A percentile compares a stretch with the other conserved stretches of the same genome.
Conservation (phyloP, 768 basidiomycete genomes). For the Lyophyllum semitale region DNA sequence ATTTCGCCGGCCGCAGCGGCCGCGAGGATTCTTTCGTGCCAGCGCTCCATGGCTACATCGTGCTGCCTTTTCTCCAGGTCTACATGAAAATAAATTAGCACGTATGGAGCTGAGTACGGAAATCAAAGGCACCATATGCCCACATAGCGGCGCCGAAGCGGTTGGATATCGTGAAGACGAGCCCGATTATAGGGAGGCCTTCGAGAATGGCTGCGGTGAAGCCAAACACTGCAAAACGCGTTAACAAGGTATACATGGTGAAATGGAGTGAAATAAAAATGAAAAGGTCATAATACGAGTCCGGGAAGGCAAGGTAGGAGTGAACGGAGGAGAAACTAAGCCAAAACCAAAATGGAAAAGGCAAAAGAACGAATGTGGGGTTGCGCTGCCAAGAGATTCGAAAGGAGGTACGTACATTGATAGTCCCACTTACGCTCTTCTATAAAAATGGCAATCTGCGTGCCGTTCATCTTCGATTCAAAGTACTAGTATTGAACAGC, state of each 20-base stretch:
- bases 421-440: constrained; percentile 93
- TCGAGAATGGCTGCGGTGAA: constrained; percentile 84
- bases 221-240: constrained; percentile 89
- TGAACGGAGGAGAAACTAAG: too few species aligned
- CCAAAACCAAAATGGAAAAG: too few species aligned
- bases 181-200: constrained; percentile 76
- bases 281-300: too few species aligned
- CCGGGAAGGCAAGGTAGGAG: too few species aligned
- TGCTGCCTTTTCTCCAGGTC: constrained; percentile 66
- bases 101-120: neutral
- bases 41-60: constrained; percentile 34
- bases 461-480: constrained; percentile 70
- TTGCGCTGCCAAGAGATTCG: too few species aligned
- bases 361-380: too few species aligned
- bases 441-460: constrained; percentile 73
- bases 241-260: too few species aligned
- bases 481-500: constrained; percentile 84
- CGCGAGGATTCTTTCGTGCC: too few species aligned
- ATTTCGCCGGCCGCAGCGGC: too few species aligned
- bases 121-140: constrained; percentile 61
- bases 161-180: constrained; percentile 84
- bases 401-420: constrained; percentile 62
- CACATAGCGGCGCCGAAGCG: constrained; percentile 94
- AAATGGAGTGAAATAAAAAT: too few species aligned
- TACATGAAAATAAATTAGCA: too few species aligned